Evolutionary conservation across 1,139 yeast genomes (phyloP), one percentile per base, ranked within the genome.

Genomic region (Suhomyces choctaworum): DNA sequence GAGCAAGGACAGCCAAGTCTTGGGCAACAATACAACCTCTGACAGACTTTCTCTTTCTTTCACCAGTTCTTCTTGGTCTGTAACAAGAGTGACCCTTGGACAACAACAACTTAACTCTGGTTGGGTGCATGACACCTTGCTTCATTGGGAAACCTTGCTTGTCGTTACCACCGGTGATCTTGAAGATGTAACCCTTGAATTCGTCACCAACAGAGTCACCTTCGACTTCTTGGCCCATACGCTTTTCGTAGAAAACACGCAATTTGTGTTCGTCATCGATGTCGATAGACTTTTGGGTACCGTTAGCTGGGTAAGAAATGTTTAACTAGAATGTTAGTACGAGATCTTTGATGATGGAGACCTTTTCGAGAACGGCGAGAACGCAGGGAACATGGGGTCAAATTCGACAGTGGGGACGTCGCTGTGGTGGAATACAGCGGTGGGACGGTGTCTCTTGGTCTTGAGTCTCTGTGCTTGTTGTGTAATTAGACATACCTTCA

Each of bases 91-190:
- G 86, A 65, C 95, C 96, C 77, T 87, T 82, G 60, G 96, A 71
- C 70, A 92, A 80, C 70, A 94, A 82, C 64, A 92, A 83, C 73
- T 87, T 89, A 64, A 94, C 97, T 85, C 98, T 95, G 82, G 95
- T 88, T 76, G 98, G 97, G 80, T 88, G 95, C 82, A 92, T 80
- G 56, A 92, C 98, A 83, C 97, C 97, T 79, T 92, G 98, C 77
- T 90, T 92, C 98, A 94, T 92, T 78, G 98, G 97, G 96, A 92
- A 94, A 80, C 98, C 98, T 81, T 92, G 98, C 80, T 92, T 92
- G 80, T 92, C 98, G 86, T 94, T 94, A 84, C 98, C 98, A 70
- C 98, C 98, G 60, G 97, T 78, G 74, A 92, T 90, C 81, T 82
- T 92, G 87, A 92, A 90, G 69, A 89, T 74, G 90, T 92, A 92